Evolutionary conservation across 1,139 yeast genomes (phyloP).

Genomic region (Scheffersomyces segobiensis): DNA sequence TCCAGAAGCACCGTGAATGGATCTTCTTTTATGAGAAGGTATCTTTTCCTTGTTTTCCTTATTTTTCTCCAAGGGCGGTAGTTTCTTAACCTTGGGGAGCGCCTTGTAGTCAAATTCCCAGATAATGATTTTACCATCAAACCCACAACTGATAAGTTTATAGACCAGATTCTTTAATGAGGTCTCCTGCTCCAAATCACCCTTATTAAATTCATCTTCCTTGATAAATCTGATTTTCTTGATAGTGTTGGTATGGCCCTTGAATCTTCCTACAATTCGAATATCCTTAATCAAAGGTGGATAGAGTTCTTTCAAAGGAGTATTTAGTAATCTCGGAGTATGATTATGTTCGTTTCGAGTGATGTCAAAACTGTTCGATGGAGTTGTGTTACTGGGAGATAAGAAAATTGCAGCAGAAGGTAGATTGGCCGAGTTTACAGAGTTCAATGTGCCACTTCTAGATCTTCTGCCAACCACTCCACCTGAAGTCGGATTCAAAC

Average conservation of each 20-base stretch:
- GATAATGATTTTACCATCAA: conserved; percentile 64
- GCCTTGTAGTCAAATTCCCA: conserved; percentile 77
- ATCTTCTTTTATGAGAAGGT: conserved; percentile 1
- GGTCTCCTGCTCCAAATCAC: conserved; percentile 13
- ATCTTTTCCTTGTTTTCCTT: conserved; percentile 4
- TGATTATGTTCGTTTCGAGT: conserved; percentile 2
- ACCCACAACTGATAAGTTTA: conserved; percentile 66
- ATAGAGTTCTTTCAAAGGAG: conserved; percentile 13
- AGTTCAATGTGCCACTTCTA: conserved; percentile 40
- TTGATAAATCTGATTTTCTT: conserved; percentile 41
- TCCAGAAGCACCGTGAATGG: conserved; percentile 5
- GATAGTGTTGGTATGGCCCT: conserved; percentile 72
- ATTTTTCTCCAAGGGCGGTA: conserved; percentile 4
- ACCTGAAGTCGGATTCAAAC: conserved; percentile 2
- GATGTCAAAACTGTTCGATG: conserved; percentile 25
- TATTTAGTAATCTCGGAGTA: background rate
- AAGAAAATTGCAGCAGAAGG: conserved; percentile 15
- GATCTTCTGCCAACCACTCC: conserved; percentile 27
- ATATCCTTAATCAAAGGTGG: conserved; percentile 47
- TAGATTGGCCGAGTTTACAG: conserved; percentile 20
- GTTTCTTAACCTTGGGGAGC: conserved; percentile 48
- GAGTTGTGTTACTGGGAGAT: conserved; percentile 21
- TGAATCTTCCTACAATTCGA: conserved; percentile 48
- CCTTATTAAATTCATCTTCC: conserved; percentile 14
- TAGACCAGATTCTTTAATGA: conserved; percentile 37